Evolutionary conservation across 805 yeast species (phyloP), one percentile per base, ranked within the genome.

Genomic region (Ogataea saltuana): DNA sequence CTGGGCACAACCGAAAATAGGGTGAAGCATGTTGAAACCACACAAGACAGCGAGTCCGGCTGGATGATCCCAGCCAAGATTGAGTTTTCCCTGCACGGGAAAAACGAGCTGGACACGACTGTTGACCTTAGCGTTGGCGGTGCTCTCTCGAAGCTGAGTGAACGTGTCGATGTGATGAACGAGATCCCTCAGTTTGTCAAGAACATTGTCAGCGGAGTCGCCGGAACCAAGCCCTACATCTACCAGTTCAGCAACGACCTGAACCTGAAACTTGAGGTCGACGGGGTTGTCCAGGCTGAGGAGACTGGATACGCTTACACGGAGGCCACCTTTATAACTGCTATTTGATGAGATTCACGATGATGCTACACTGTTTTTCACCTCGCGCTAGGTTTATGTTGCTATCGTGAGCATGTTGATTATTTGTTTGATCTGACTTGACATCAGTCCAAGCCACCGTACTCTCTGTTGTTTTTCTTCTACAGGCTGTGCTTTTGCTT

Each of bases 161-260:
- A 88, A 70, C 81, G 98, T 62, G 90, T 93, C 45, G 99, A 93
- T 67, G 98, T 93, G 46, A 89, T 93, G 97, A 87, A 89, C 39
- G 98, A 93, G 69, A 83, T 93, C 46, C 99, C 99, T 20, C 83
- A 80, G 50, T 89, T 93, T 67, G 95, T 93, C 54, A 93, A 91
- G 70, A 85, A 83, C 56, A 85, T 93, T 46, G 98, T 88, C 34
- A 81, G 90, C 49, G 96, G 96, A 45, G 95, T 91, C 42, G 93
- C 93, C 12, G 99, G 98, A 39, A 83, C 98, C 20, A 87, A 85
- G 63, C 99, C 99, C n/a, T 91, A 79, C 70, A 91, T 93, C 58
- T 93, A 90, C 68, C 98, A 93, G 70, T 93, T 80, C 70, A 78
- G 84, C 63, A 83, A 87, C 62, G 75, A 76, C 42, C 69, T 86